Percentiles rank a stretch among this genome's conserved stretches.
Conservation (phyloP, 305 asterid species). For the Fraxinus velutina region DNA sequence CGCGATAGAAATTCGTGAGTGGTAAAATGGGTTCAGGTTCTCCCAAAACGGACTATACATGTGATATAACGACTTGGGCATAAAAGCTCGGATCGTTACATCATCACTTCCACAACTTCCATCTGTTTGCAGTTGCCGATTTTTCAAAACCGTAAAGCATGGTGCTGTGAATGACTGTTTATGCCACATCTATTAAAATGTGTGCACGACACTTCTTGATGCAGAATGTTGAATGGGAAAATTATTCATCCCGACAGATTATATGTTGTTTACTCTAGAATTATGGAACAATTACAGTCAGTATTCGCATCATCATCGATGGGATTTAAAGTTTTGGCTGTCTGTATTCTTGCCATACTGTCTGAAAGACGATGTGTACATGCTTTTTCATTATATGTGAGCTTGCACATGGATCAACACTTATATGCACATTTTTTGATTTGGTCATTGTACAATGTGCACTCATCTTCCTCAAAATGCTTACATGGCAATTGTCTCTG, state of each 20-base stretch:
- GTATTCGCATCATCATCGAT: background rate
- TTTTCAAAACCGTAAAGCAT: background rate
- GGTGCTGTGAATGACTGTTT: background rate
- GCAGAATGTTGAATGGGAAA: background rate
- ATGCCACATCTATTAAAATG: background rate
- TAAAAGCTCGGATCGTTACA: background rate
- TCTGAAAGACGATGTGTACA: background rate
- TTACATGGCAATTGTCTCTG: background rate
- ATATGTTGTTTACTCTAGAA: slow-evolving; percentile 10
- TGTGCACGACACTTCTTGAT: background rate
- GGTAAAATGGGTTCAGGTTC: background rate
- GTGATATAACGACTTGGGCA: background rate
- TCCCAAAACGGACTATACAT: background rate
- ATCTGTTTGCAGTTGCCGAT: background rate
- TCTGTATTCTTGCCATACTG: background rate
- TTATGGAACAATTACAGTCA: slow-evolving; percentile 1
- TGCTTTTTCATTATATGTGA: background rate
- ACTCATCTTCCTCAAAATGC: background rate
- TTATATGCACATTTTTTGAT: background rate
- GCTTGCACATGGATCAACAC: background rate
- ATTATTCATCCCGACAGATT: background rate
- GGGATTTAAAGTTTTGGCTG: background rate
- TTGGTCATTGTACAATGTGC: background rate
- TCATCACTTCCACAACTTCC: background rate
- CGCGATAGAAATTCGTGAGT: background rate